Evolutionary conservation across 257 asterid species (phyloP), one percentile per base, ranked within the genome.

Genomic region (Capsicum rhomboideum): DNA sequence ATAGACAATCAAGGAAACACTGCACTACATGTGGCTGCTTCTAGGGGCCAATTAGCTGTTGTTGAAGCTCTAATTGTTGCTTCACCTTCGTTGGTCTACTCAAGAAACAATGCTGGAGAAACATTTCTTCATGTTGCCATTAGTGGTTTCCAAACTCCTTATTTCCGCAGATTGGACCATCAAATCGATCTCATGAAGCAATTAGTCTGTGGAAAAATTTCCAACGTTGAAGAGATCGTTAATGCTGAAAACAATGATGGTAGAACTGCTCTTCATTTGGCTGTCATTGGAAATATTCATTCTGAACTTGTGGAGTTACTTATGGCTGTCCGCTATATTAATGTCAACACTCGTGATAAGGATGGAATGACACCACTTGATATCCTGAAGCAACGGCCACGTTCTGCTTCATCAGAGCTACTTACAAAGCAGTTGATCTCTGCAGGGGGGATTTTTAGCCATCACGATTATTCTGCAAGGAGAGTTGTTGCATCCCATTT

Each of bases 21-120:
- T 11, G 93, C 99, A 2, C 78, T 96, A 85, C 98, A 94, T 75
- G 89, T 91, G 29, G 99, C 99, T 42, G 98, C 98, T 7, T 92
- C 90, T 77, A 79, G 98, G 87, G 98, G 98, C 11, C 98, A 94
- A 78, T 85, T 93, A 66, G 49, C 97, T 14, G 97, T 90, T 2
- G 97, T 95, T 6, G 97, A 95, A 88, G 90, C 95, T 79, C 85
- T 95, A 44, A 86, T 95, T 42, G 89, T 87, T 4, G 91, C 98
- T 26, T 91, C 95, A 0, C 94, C 97, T 7, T 84, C 92, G 0
- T 89, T 83, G 28, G 88, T 93, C 87, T 31, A 37, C 2, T 88
- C 89, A 82, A 89, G 21, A 83, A 95, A 93, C 86, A 86, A 88
- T 23, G 87, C 91, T 0, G 95, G 95, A 46, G 98, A 94, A 68